Conservation (phyloP, 345 rosid species). For the Gossypium bickii region DNA sequence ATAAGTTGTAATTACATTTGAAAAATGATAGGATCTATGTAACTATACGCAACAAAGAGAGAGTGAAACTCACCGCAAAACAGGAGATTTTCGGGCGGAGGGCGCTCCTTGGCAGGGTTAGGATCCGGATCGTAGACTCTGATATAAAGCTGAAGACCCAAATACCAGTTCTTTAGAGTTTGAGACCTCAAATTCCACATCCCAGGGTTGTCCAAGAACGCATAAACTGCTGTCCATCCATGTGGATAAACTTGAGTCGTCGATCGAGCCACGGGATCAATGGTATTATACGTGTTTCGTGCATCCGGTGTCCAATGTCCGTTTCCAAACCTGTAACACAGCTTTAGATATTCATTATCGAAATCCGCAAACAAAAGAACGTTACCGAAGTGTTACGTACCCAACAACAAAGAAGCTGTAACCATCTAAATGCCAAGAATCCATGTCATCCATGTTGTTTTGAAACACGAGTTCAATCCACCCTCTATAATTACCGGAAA, state of each 20-base stretch:
- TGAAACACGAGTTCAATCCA: slow-evolving; percentile 49
- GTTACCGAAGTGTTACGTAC: slow-evolving; percentile 16
- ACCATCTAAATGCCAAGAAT: slow-evolving; percentile 68
- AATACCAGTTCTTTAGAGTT: slow-evolving; percentile 29
- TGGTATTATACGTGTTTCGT: slow-evolving; percentile 22
- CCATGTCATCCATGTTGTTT: slow-evolving; percentile 27
- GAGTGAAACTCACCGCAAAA: slow-evolving; percentile 21
- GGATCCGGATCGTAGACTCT: slow-evolving; percentile 28
- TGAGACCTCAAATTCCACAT: slow-evolving; percentile 48
- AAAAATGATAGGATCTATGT: neutral
- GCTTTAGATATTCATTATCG: too few species aligned
- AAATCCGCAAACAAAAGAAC: too few species aligned
- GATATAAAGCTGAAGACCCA: slow-evolving; percentile 40
- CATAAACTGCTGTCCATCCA: too few species aligned
- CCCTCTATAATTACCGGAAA: slow-evolving; percentile 37
- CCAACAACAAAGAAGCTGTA: slow-evolving; percentile 53
- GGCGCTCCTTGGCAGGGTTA: slow-evolving; percentile 36
- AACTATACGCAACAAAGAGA: neutral
- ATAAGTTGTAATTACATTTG: too few species aligned
- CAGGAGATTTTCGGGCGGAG: slow-evolving; percentile 28
- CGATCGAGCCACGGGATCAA: slow-evolving; percentile 33
- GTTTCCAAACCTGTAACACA: slow-evolving; percentile 26
- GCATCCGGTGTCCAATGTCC: slow-evolving; percentile 30
- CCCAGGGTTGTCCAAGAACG: too few species aligned
- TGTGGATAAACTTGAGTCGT: slow-evolving; percentile 16